phyloP scores from a whole-genome alignment of 192 early-diverging fungal genomes.

The Glomus cerebriforme region DNA sequence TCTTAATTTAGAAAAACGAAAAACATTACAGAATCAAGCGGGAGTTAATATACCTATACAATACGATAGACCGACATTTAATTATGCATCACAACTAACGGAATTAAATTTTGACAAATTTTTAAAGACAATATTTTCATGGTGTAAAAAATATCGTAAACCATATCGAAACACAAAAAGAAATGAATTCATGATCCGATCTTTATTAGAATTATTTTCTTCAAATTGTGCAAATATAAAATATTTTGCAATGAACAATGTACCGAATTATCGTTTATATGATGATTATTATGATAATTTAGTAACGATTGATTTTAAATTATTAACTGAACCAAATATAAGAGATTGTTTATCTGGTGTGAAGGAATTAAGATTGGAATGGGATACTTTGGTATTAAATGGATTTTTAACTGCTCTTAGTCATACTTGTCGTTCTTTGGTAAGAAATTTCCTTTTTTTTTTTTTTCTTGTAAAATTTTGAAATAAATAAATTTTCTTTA shows the following conservation, averaged over 20 bases:
- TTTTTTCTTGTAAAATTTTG: not conserved
- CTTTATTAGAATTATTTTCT: slow-evolving; percentile 13
- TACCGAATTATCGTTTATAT: not conserved
- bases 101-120: slow-evolving; percentile 29
- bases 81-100: not conserved
- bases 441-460: not conserved
- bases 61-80: not conserved
- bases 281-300: slow-evolving; percentile 18
- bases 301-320: not conserved
- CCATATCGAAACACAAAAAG: not conserved
- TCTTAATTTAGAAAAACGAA: not conserved
- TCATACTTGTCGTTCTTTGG: not conserved
- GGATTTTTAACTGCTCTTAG: not conserved
- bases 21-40: not conserved
- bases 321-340: not conserved
- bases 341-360: not conserved
- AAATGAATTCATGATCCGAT: not conserved
- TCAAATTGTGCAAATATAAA: not conserved
- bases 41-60: not conserved
- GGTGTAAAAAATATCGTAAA: slow-evolving; percentile 8
- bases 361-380: not conserved
- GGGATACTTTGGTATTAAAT: slow-evolving; percentile 10
- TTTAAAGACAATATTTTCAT: not conserved
- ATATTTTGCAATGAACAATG: slow-evolving; percentile 7
- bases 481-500: too few species aligned